Conservation (phyloP, 495 filamentous ascomycete species). For the Aspergillus diversus region DNA sequence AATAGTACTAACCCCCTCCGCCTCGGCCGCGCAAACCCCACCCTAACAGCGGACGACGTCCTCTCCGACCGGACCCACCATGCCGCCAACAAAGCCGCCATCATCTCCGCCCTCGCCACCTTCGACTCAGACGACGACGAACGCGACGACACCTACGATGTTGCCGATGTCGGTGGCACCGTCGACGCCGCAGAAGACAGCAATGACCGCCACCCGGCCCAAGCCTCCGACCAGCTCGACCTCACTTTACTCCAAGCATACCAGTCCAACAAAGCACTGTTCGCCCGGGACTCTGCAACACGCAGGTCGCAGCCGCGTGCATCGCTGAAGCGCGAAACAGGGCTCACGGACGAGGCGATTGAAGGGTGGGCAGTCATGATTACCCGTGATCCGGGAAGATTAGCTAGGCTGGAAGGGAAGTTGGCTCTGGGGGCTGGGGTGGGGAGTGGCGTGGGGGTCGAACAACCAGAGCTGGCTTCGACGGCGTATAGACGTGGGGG, state of each 20-base stretch:
- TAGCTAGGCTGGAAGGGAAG: slow-evolving; percentile 66
- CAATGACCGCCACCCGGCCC: slow-evolving; percentile 38
- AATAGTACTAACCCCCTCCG: slow-evolving; percentile 61
- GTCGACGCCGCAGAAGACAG: slow-evolving; percentile 61
- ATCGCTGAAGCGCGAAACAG: slow-evolving; percentile 73
- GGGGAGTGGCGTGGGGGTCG: slow-evolving; percentile 29
- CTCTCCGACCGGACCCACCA: slow-evolving; percentile 56
- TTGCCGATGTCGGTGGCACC: slow-evolving; percentile 85
- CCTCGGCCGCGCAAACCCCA: slow-evolving; percentile 70
- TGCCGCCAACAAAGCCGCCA: slow-evolving; percentile 78
- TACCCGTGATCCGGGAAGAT: slow-evolving; percentile 64
- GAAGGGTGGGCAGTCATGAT: slow-evolving; percentile 95
- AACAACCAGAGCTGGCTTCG: slow-evolving; percentile 61
- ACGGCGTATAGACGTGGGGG: slow-evolving; percentile 58
- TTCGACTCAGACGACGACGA: slow-evolving; percentile 97
- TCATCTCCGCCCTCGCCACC: slow-evolving; percentile 84
- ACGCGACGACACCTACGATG: slow-evolving; percentile 95
- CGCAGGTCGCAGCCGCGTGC: slow-evolving; percentile 63
- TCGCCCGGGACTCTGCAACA: slow-evolving; percentile 69
- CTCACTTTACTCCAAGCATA: slow-evolving; percentile 68
- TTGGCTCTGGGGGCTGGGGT: slow-evolving; percentile 61
- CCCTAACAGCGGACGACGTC: slow-evolving; percentile 65
- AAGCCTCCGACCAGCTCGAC: slow-evolving; percentile 35
- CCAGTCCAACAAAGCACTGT: slow-evolving; percentile 61
- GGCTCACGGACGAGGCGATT: slow-evolving; percentile 90